Percentiles rank a stretch among this genome's conserved stretches.
Conservation (phyloP, 768 basidiomycete species). For the Cubamyces lactineus region DNA sequence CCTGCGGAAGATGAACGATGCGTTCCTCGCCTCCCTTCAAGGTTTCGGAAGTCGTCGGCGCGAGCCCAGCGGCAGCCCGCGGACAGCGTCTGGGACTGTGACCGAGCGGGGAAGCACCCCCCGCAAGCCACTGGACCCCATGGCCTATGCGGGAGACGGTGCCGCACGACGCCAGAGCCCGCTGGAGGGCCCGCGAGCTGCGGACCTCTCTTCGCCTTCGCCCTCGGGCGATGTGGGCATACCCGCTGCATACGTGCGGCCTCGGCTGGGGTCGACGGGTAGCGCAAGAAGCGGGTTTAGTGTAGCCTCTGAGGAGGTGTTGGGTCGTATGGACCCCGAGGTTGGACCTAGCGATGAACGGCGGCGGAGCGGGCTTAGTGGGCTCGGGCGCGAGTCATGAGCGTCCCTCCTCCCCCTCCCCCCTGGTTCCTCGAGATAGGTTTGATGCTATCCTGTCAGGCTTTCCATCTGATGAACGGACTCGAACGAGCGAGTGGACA, state of each 20-base stretch:
- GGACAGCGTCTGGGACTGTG: background rate
- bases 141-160: background rate
- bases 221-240: conserved; percentile 8
- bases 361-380: conserved; percentile 18
- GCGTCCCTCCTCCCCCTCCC: background rate
- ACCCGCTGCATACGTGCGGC: conserved; percentile 28
- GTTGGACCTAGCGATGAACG: conserved; percentile 30
- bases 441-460: no score
- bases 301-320: conserved; percentile 51
- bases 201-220: background rate
- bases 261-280: conserved; percentile 37
- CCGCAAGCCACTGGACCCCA: conserved; percentile 9
- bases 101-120: background rate
- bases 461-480: no score
- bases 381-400: conserved; percentile 14
- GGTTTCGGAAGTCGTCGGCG: conserved; percentile 48
- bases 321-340: conserved; percentile 56
- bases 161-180: conserved; percentile 8
- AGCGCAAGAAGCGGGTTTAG: conserved; percentile 44
- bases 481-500: no score
- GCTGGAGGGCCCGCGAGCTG: conserved; percentile 1
- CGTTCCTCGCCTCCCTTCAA: conserved; percentile 65
- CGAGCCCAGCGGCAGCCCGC: conserved; percentile 25
- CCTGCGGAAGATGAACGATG: conserved; percentile 66
- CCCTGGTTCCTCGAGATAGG: no score